These are phyloP conservation scores for Plasmodium coatneyi DNA, from an alignment of 169 alveolate species.

Conservation along the genomic window DNA sequence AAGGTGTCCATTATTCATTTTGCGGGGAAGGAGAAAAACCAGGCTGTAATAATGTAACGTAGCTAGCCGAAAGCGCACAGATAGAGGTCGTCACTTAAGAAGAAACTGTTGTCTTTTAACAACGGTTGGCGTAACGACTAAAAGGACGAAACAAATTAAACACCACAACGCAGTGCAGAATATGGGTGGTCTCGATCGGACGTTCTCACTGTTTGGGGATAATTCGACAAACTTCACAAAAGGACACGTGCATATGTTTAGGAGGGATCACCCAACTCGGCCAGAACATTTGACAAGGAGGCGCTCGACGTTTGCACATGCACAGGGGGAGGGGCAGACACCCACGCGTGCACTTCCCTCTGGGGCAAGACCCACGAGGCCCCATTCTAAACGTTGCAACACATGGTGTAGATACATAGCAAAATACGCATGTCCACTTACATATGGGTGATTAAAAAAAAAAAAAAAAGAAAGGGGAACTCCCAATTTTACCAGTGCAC, in stretches of 20 bases:
- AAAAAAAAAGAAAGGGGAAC: not conserved
- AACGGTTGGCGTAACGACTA: not conserved
- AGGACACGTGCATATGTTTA: not conserved
- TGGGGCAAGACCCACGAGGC: not conserved
- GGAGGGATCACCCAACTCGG: not conserved
- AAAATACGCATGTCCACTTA: not conserved
- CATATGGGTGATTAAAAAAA: not conserved
- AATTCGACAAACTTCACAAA: not conserved
- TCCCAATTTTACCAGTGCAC: not conserved
- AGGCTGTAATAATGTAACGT: not conserved
- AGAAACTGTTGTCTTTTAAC: not conserved
- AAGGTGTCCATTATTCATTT: conserved; percentile 17
- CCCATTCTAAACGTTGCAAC: not conserved
- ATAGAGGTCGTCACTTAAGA: not conserved
- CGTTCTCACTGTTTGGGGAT: not conserved
- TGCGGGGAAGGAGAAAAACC: not conserved
- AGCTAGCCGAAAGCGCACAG: not conserved
- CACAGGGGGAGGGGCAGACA: not conserved
- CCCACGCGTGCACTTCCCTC: not conserved
- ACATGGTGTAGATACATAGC: not conserved
- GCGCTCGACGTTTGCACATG: not conserved
- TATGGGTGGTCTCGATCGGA: not conserved
- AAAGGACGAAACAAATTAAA: not conserved
- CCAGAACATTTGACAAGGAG: not conserved
- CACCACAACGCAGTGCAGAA: not conserved